Percentiles rank a stretch among this genome's conserved stretches.
phyloP scores from a whole-genome alignment of 164 flowering plant genomes.

The Cinnamomum micranthum region DNA sequence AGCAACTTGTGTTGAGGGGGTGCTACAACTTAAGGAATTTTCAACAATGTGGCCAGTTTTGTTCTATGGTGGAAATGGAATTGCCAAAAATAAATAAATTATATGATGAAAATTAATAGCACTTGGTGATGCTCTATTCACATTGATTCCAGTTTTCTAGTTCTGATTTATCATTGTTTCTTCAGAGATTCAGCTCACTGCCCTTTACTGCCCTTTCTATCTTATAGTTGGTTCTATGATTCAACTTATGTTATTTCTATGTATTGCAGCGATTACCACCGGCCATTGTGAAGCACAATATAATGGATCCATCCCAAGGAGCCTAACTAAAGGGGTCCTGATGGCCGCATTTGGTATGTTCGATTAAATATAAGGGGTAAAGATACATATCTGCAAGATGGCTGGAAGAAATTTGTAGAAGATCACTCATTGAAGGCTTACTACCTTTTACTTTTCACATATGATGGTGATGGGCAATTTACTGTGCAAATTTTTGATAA shows the following conservation, averaged over 20 bases:
- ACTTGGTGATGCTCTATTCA: no score
- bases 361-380: neutral
- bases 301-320: neutral
- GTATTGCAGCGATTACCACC: constrained; percentile 25
- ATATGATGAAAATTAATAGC: no score
- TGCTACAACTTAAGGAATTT: no score
- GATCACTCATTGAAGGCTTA: constrained; percentile 17
- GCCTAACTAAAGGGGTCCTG: constrained; percentile 18
- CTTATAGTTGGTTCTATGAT: neutral
- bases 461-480: constrained; percentile 23
- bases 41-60: no score
- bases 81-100: no score
- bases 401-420: constrained; percentile 17
- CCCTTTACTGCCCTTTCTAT: neutral
- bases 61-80: no score
- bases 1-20: no score
- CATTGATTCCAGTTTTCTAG: no score
- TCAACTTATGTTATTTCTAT: neutral
- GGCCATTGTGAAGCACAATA: constrained; percentile 8
- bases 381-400: constrained; percentile 11
- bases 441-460: constrained; percentile 19
- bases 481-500: constrained; percentile 14
- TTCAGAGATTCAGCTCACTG: no score
- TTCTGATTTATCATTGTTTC: no score
- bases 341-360: constrained; percentile 18